Base-by-base conservation (phyloP, 1,284 basidiomycete species). In the Microbotryomycetes sp. region DNA sequence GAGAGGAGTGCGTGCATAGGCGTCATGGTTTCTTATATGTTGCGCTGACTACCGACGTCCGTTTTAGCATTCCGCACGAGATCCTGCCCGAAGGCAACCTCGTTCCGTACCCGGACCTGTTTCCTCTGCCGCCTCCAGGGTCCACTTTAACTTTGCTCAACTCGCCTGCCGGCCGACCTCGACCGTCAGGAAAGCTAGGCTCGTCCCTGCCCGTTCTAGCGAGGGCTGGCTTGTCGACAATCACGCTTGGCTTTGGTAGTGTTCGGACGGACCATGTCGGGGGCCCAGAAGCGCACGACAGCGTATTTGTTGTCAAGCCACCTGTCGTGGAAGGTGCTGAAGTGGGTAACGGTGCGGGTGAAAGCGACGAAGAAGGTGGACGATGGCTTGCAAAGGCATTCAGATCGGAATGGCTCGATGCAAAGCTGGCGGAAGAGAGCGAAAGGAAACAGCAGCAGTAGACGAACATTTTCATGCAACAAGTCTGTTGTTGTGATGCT, bases 181-280 rank as follows among this genome's bases (percentile, higher is more conserved):
- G 71, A 15, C 59, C 68, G 0, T 60, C 67, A 21, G 71, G 71
- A n/a, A 66, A 66, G 28, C 55, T 72, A 30, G 66, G 65, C 30
- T 60, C 65, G 4, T 46, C 64, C n/a, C 54, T 72, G 28, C 54
- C 61, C 26, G 52, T 70, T 16, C 47, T 63, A 7, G 53, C 64
- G 7, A 45, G 48, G 1, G 28, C 61, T 4, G 56, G 61, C 9
- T n/a, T 49, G 15, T 57, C 61, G 24, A 61, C 64, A 0, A 45
- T 62, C 23, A 56, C 66, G 3, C 52, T 72, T 27, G 71, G 61
- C 13, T 64, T 66, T n/a, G 71, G 62, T 16, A 57, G 65, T 0
- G 54, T 72, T 23, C 54, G 65, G 24, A 21, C 68, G 15, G 70
- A 72, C 24, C 54, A 61, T n/a, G 58, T 50, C 4, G 62, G 59